phyloP scores from a whole-genome alignment of 176 grass and related monocot species.

The Ensete glaucum region DNA sequence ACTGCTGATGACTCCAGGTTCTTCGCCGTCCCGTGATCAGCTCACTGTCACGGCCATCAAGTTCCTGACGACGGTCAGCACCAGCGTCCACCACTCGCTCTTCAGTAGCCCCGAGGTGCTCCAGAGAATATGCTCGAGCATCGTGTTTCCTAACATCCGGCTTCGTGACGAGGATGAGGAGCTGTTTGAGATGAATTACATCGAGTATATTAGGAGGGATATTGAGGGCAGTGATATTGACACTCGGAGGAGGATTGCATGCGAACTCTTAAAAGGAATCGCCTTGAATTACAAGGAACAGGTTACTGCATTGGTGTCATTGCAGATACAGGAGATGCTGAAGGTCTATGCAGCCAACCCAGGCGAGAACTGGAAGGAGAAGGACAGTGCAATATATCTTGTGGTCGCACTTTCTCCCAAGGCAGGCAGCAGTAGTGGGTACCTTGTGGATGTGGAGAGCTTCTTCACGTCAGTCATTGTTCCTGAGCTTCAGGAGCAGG shows the following conservation, averaged over 20 bases:
- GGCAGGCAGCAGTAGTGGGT: constrained; percentile 47
- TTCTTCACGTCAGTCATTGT: constrained; percentile 89
- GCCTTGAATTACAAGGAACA: constrained; percentile 78
- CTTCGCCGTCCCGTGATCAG: constrained; percentile 49
- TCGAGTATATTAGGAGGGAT: constrained; percentile 90
- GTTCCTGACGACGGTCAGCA: constrained; percentile 86
- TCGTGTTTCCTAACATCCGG: constrained; percentile 86
- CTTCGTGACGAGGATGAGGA: constrained; percentile 92
- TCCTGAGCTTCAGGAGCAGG: constrained; percentile 63
- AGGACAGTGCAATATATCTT: constrained; percentile 91
- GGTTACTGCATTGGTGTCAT: constrained; percentile 54
- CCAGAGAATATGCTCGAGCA: constrained; percentile 73
- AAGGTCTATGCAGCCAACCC: constrained; percentile 50
- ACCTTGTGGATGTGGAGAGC: constrained; percentile 79
- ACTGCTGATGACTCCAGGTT: constrained; percentile 46
- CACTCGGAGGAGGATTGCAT: constrained; percentile 71
- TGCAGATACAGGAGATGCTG: constrained; percentile 81
- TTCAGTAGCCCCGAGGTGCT: constrained; percentile 65
- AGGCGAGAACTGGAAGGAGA: constrained; percentile 80
- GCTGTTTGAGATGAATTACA: constrained; percentile 79
- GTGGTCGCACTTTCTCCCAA: constrained; percentile 79
- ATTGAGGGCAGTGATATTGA: constrained; percentile 86
- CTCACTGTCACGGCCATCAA: constrained; percentile 75
- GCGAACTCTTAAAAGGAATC: constrained; percentile 68
- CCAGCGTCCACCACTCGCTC: constrained; percentile 78